Conservation (phyloP, 768 basidiomycete genomes). For the Hortiboletus flavorubellus region DNA sequence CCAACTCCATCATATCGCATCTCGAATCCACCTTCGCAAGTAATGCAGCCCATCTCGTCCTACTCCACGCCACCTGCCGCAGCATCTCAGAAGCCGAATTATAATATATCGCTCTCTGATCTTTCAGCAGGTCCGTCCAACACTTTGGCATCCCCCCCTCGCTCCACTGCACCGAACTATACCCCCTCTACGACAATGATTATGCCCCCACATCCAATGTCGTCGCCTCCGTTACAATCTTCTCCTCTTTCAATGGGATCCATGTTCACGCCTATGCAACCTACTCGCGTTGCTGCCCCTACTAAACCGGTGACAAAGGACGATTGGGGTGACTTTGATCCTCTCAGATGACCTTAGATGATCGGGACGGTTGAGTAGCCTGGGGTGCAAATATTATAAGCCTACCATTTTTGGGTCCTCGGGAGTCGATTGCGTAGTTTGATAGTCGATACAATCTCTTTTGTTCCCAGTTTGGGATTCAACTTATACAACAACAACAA, state of each 20-base stretch:
- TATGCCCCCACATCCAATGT: constrained; percentile 22
- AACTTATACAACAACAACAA: no score
- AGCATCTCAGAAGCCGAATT: constrained; percentile 48
- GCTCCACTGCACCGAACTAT: constrained; percentile 16
- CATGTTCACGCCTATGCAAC: constrained; percentile 58
- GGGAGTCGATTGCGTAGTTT: no score
- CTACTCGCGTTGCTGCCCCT: constrained; percentile 38
- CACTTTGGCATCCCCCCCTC: constrained; percentile 9
- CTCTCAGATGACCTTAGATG: constrained; percentile 33
- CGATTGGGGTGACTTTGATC: constrained; percentile 84
- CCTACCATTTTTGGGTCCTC: no score
- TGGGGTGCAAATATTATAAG: no score
- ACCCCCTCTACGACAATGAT: constrained; percentile 12
- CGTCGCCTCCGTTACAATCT: constrained; percentile 31
- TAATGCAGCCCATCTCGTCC: constrained; percentile 11
- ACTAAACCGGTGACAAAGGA: constrained; percentile 56
- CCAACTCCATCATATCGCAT: constrained; percentile 18
- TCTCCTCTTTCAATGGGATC: constrained; percentile 41
- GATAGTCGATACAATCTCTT: no score
- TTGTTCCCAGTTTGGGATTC: no score
- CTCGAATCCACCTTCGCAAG: constrained; percentile 21
- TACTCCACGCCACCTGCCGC: constrained; percentile 6
- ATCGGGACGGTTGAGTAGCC: no score
- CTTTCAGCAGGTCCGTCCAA: constrained; percentile 21
- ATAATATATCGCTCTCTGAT: constrained; percentile 47